These are phyloP conservation scores for Aspergillus nanangensis DNA, from an alignment of 495 filamentous ascomycete species.

Conservation along the genomic window DNA sequence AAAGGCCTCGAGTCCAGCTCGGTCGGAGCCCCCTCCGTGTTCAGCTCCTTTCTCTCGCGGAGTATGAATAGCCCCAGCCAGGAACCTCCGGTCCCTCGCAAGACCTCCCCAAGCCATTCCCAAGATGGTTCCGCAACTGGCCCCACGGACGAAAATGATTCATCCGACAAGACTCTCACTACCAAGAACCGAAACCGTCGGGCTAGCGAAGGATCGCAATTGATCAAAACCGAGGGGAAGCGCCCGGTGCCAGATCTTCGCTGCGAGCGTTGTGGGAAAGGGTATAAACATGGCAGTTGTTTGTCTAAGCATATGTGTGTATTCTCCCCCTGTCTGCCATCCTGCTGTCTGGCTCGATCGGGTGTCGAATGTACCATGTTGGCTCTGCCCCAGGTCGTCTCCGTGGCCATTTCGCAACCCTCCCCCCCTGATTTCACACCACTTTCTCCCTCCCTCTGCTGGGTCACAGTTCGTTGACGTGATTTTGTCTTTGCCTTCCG, in stretches of 20 bases:
- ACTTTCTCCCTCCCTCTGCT: constrained; percentile 8
- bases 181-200: constrained; percentile 70
- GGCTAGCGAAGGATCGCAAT: constrained; percentile 80
- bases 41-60: constrained; percentile 39
- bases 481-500: constrained; percentile 21
- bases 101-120: constrained; percentile 38
- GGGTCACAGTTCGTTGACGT: constrained; percentile 30
- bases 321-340: constrained; percentile 40
- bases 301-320: constrained; percentile 99
- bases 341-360: constrained; percentile 37
- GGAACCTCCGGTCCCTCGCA: constrained; percentile 48
- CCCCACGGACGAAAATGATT: constrained; percentile 11
- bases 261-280: constrained; percentile 98
- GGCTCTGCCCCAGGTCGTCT: constrained; percentile 45
- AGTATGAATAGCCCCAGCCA: constrained; percentile 52
- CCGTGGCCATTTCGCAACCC: constrained; percentile 35
- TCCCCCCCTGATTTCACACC: constrained; percentile 12
- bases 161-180: constrained; percentile 46
- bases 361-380: constrained; percentile 36
- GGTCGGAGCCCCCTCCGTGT: constrained; percentile 31
- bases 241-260: constrained; percentile 77
- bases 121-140: constrained; percentile 43
- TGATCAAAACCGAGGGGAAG: constrained; percentile 71
- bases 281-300: constrained; percentile 99
- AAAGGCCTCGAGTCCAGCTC: constrained; percentile 44